Base-by-base conservation (phyloP, 2,329 filamentous ascomycete species). In the Onygenales sp. region DNA sequence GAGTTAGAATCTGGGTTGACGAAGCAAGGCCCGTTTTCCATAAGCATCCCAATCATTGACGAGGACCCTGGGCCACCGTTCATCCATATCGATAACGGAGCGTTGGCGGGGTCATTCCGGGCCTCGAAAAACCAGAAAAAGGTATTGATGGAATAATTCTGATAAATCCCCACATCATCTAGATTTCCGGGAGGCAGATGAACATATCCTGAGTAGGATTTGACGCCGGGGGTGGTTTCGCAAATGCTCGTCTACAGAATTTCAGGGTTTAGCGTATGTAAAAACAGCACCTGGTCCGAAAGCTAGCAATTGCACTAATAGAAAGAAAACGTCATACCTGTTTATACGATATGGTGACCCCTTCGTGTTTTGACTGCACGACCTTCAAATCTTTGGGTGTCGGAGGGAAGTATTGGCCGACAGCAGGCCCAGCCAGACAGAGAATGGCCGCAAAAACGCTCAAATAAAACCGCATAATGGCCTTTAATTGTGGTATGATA, bases 111-210 rank as follows among this genome's bases (percentile, higher is more conserved):
- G 58, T 75, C 70, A 50, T 78, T 72, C 7, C 79, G 72, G 6
- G 81, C 72, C 59, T 83, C 80, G 59, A 84, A 79, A 61, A 83
- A 84, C 79, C 81, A 82, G 66, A 84, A 85, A 66, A 83, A 85
- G 49, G 79, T 83, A 61, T 82, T 82, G 58, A 82, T 81, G 2
- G 76, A 72, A 59, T 82, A 82, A 53, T 78, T 65, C 59, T 81
- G 78, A 38, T 67, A 60, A 31, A 71, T 68, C 36, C 63, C 58
- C 4, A 72, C 58, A 47, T 76, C 65, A 33, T 64, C 59, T 44
- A 73, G 58, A 1, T 73, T 68, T 32, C 70, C 71, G 2, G 75
- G 72, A 1, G 78, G 78, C 3, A 84, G 71, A 63, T 79, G 75
- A 11, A 84, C 76, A 57, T 83, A 84, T 36, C 81, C 81, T 0